Evolutionary conservation across 305 asterid genomes (phyloP), one percentile per base, ranked within the genome.

Genomic region (Andrographis paniculata): DNA sequence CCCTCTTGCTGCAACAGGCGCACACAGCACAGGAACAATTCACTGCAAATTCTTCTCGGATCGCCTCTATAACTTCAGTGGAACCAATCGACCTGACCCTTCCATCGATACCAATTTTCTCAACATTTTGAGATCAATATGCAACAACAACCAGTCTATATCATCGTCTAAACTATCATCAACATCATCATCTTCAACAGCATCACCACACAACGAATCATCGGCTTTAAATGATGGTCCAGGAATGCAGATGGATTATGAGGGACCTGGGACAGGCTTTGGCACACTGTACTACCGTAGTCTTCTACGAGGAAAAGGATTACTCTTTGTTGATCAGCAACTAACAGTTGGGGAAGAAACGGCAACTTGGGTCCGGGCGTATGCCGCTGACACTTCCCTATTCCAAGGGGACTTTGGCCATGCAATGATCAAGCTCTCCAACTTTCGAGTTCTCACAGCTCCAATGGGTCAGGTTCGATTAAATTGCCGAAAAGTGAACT

Each of bases 11-110:
- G 10, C 14, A 6, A 20, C 27, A 84, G 97, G 94, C 44, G 91
- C 82, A 33, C 98, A 85, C 70, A 89, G 94, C 70, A 78, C 76
- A 4, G 98, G 98, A 47, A 67, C 61, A 55, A 60, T 89, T 35
- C 94, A 78, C 63, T 82, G 95, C 76, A 59, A 59, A 27, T 82
- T 82, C 71, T 52, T 89, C 56, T 8, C 0, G 39, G 37, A 59
- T 57, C 66, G 96, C 49, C 86, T 89, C 31, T 52, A 47, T 44
- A 77, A 84, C 73, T 79, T 79, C 61, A 62, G 53, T 1, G 68
- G 72, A 21, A 55, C 66, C 20, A 53, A 62, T 36, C 50, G 18
- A 30, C 77, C 95, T 8, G 94, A 89, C 53, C 79, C 83, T 27
- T 65, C 95, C 3, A 68, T 85, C 9, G 75, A 88, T 33, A 6